Conservation (phyloP, 345 rosid species). For the Lagerstroemia speciosa region DNA sequence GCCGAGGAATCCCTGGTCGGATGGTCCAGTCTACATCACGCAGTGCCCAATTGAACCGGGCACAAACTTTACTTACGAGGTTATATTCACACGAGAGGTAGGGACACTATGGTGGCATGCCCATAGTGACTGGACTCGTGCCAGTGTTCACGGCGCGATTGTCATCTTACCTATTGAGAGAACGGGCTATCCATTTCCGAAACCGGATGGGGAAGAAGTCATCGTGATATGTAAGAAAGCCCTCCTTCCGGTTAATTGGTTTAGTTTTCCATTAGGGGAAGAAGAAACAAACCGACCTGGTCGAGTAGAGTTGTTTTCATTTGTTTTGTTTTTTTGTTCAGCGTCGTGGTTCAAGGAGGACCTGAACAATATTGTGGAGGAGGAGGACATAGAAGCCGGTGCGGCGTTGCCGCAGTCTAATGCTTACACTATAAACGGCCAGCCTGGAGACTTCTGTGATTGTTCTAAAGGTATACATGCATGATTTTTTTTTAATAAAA, state of each 20-base stretch:
- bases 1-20: constrained; percentile 34
- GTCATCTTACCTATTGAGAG: constrained; percentile 16
- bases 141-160: constrained; percentile 28
- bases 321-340: neutral
- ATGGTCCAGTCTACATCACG: constrained; percentile 35
- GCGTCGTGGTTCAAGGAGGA: constrained; percentile 16
- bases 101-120: constrained; percentile 29
- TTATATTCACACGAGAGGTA: constrained; percentile 20
- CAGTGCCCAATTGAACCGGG: constrained; percentile 28
- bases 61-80: constrained; percentile 12
- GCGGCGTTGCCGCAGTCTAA: constrained; percentile 8
- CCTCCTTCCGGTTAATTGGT: neutral
- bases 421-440: constrained; percentile 17
- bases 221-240: constrained; percentile 20
- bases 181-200: constrained; percentile 20
- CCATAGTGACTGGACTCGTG: constrained; percentile 23
- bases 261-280: neutral
- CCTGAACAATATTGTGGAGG: neutral
- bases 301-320: too few relatives aligned
- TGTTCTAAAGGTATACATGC: constrained; percentile 17
- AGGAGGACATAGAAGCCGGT: neutral
- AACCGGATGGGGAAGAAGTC: constrained; percentile 20
- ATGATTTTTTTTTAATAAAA: too few relatives aligned
- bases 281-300: neutral
- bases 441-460: constrained; percentile 15